A percentile compares a stretch with the other conserved stretches of the same genome.
phyloP scores from a whole-genome alignment of 2,329 filamentous ascomycete genomes.

The Fusarium sp. region DNA sequence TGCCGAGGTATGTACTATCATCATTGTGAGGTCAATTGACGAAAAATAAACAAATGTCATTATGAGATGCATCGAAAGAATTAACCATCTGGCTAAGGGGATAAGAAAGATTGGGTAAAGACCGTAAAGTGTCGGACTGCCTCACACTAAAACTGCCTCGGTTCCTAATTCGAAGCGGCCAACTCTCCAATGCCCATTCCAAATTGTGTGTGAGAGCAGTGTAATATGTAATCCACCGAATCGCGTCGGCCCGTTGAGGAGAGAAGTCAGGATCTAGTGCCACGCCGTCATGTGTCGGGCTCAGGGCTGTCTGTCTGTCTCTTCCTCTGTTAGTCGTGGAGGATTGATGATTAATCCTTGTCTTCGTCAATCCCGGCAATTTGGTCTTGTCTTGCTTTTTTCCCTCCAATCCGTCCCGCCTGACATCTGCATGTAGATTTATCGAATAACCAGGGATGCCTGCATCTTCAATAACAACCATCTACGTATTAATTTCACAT shows the following conservation, averaged over 20 bases:
- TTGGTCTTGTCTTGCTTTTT: constrained; percentile 27
- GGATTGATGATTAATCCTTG: constrained; percentile 8
- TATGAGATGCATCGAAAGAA: too few species aligned
- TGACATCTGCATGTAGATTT: constrained; percentile 8
- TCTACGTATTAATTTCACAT: constrained; percentile 4
- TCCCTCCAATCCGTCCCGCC: constrained; percentile 1
- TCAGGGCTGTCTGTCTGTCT: constrained; percentile 8
- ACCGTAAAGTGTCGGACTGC: too few species aligned
- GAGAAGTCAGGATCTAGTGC: constrained; percentile 11
- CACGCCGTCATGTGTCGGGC: constrained; percentile 14
- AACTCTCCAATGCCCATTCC: background rate
- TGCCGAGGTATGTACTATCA: background rate
- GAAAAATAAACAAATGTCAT: too few species aligned
- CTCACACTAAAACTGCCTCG: background rate
- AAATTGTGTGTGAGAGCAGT: background rate
- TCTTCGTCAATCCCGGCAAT: constrained; percentile 15
- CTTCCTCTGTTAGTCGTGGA: background rate
- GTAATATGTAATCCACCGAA: constrained; percentile 7
- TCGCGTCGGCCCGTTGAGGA: constrained; percentile 19
- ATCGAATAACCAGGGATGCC: background rate
- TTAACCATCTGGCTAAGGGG: too few species aligned
- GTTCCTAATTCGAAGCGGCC: background rate
- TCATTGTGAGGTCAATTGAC: background rate
- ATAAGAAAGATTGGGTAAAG: too few species aligned
- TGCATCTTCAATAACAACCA: background rate